These are phyloP conservation scores for Kodamaea laetipori DNA, from an alignment of 805 yeast genomes.

Conservation along the genomic window DNA sequence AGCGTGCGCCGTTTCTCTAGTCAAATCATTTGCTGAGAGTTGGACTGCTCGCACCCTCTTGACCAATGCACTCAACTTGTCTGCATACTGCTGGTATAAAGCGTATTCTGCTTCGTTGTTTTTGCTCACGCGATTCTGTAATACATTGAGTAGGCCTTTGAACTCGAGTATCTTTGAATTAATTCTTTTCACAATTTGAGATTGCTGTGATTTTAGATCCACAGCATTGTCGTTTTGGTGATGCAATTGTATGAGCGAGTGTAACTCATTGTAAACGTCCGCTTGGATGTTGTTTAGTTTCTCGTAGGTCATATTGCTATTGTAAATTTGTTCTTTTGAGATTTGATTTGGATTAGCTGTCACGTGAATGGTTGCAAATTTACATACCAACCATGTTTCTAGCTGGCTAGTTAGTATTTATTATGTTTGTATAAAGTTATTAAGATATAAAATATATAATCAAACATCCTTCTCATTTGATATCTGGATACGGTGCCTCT, in stretches of 20 bases:
- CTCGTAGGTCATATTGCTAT: constrained; percentile 8
- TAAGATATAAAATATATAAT: no score
- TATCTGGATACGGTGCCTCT: no score
- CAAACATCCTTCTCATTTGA: no score
- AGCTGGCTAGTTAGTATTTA: no score
- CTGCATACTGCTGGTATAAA: constrained; percentile 6
- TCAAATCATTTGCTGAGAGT: constrained; percentile 26
- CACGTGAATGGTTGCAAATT: constrained; percentile 5
- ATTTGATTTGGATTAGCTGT: neutral
- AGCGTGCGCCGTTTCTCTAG: constrained; percentile 32
- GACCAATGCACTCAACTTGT: constrained; percentile 20
- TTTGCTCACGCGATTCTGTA: neutral
- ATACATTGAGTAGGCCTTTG: constrained; percentile 1
- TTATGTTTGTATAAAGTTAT: no score
- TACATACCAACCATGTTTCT: no score
- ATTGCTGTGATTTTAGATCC: constrained; percentile 13
- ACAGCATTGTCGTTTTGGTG: constrained; percentile 7
- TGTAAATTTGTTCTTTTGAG: neutral
- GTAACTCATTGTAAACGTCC: constrained; percentile 22
- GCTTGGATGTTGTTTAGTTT: constrained; percentile 27
- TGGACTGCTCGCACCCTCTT: constrained; percentile 32
- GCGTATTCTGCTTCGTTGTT: constrained; percentile 3
- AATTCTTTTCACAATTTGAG: constrained; percentile 14
- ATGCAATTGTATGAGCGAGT: constrained; percentile 16
- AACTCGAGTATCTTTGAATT: constrained; percentile 11